Evolutionary conservation across 2,329 filamentous ascomycete species (phyloP).

Genomic region (Cladosporium cucumerinum): DNA sequence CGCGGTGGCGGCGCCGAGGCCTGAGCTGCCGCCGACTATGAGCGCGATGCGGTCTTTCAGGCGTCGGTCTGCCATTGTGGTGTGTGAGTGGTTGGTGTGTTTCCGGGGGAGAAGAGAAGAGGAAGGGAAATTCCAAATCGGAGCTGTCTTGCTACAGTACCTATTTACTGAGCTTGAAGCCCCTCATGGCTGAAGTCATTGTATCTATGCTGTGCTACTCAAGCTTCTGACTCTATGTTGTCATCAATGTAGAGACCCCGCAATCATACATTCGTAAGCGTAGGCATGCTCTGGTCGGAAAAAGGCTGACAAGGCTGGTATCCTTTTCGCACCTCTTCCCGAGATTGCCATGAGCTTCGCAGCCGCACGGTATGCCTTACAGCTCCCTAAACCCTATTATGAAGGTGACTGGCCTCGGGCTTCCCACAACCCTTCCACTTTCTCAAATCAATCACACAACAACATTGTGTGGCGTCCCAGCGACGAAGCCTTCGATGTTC

Average conservation of each 20-base stretch:
- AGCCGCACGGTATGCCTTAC: neutral
- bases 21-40: slow-evolving; percentile 29
- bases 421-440: neutral
- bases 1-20: slow-evolving; percentile 29
- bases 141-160: neutral
- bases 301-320: neutral
- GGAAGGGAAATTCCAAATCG: neutral
- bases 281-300: neutral
- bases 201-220: neutral
- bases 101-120: neutral
- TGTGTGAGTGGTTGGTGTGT: neutral
- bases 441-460: slow-evolving; percentile 23
- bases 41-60: slow-evolving; percentile 28
- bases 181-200: neutral
- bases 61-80: slow-evolving; percentile 13
- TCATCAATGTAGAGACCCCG: neutral
- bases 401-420: neutral
- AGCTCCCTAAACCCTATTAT: neutral
- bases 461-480: slow-evolving; percentile 40
- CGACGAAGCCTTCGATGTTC: slow-evolving; percentile 48
- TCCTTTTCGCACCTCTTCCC: neutral
- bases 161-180: neutral
- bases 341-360: neutral
- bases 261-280: neutral
- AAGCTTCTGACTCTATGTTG: neutral